Percentiles rank a stretch among this genome's conserved stretches.
phyloP scores from a whole-genome alignment of 2,329 filamentous ascomycete species.

The Endothia cerciana region DNA sequence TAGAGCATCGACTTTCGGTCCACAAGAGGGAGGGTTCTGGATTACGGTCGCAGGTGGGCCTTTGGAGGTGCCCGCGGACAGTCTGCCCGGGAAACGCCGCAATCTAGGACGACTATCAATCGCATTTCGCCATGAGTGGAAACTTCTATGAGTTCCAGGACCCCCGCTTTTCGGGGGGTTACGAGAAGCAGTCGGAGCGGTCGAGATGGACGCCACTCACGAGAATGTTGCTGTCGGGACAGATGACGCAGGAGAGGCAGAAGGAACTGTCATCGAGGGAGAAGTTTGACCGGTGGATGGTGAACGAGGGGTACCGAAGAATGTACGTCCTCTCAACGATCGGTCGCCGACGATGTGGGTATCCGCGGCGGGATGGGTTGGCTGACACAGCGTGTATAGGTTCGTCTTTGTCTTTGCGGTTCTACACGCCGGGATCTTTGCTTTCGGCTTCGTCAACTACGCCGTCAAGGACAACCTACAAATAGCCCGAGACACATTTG shows the following conservation, averaged over 20 bases:
- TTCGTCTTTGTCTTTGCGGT: constrained; percentile 78
- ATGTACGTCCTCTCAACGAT: constrained; percentile 55
- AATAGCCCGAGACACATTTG: constrained; percentile 68
- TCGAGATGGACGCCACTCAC: constrained; percentile 83
- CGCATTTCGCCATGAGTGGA: constrained; percentile 36
- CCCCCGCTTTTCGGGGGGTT: constrained; percentile 32
- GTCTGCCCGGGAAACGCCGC: constrained; percentile 19
- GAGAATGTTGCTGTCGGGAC: constrained; percentile 80
- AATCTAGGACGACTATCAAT: constrained; percentile 25
- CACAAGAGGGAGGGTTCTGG: background rate
- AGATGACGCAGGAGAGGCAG: constrained; percentile 76
- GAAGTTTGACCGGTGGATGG: constrained; percentile 85
- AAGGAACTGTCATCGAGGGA: constrained; percentile 70
- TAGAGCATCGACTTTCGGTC: constrained; percentile 2
- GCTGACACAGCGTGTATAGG: constrained; percentile 46
- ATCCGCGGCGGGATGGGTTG: background rate
- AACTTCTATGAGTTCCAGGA: constrained; percentile 40
- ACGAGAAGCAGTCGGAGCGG: constrained; percentile 64
- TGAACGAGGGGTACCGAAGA: constrained; percentile 83
- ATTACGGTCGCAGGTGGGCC: constrained; percentile 23
- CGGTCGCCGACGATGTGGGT: constrained; percentile 20
- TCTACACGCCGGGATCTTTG: constrained; percentile 76
- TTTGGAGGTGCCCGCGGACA: constrained; percentile 30
- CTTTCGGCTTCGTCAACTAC: constrained; percentile 81
- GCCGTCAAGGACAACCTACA: constrained; percentile 76